These are phyloP conservation scores for Fusarium albidum DNA, from an alignment of 2,329 filamentous ascomycete genomes.

Conservation along the genomic window DNA sequence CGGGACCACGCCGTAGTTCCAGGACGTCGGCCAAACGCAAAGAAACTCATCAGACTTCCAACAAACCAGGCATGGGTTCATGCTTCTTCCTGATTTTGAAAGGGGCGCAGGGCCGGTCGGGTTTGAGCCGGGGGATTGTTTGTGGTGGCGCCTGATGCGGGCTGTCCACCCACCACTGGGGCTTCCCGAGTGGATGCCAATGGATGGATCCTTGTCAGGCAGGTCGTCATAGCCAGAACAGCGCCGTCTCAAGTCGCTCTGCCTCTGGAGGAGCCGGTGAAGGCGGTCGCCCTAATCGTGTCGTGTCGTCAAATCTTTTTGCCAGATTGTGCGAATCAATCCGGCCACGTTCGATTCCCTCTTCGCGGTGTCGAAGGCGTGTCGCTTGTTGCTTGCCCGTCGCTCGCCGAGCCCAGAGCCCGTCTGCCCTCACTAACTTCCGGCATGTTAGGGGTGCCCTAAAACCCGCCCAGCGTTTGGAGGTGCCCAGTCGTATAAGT, in stretches of 20 bases:
- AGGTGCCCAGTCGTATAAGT: constrained; percentile 38
- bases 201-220: constrained; percentile 39
- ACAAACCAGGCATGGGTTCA: constrained; percentile 21
- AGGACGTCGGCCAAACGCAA: not conserved
- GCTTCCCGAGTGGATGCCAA: constrained; percentile 43
- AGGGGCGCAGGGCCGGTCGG: constrained; percentile 37
- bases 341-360: constrained; percentile 11
- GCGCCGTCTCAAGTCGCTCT: constrained; percentile 38
- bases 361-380: constrained; percentile 8
- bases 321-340: constrained; percentile 3
- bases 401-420: not conserved
- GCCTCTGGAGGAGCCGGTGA: constrained; percentile 31
- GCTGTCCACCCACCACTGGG: constrained; percentile 41
- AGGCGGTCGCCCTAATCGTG: constrained; percentile 22
- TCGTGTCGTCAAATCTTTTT: constrained; percentile 25
- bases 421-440: constrained; percentile 23
- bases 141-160: constrained; percentile 43
- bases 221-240: constrained; percentile 41
- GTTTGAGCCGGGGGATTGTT: constrained; percentile 41
- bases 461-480: constrained; percentile 35
- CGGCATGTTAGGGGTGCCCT: constrained; percentile 30
- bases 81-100: constrained; percentile 24
- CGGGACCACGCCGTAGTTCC: constrained; percentile 8
- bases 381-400: constrained; percentile 4
- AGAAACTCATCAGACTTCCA: constrained; percentile 11